Conservation (phyloP, 2,329 filamentous ascomycete species). For the Falciphora oryzae region DNA sequence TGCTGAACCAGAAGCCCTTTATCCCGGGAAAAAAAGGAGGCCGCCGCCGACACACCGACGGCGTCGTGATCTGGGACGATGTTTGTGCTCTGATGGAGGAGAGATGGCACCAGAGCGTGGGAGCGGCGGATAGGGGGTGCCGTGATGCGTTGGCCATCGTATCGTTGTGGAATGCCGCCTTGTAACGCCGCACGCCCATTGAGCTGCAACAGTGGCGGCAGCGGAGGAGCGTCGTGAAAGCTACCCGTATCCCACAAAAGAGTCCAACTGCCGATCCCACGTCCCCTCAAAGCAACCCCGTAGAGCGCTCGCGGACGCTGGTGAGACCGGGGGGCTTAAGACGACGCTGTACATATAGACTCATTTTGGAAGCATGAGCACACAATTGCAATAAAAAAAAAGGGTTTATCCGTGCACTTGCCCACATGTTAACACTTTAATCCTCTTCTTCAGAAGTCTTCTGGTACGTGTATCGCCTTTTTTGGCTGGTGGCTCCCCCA, state of each 20-base stretch:
- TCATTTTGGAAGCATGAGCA: neutral
- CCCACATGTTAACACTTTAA: neutral
- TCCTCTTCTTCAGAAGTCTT: neutral
- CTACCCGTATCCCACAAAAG: neutral
- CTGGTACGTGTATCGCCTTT: neutral
- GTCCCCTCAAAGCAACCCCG: no score
- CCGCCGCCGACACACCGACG: neutral
- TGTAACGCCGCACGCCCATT: no score
- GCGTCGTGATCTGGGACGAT: neutral
- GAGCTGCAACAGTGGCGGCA: no score
- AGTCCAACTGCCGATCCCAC: neutral
- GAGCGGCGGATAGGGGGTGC: neutral
- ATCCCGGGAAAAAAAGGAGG: conserved; percentile 20
- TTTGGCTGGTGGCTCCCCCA: neutral
- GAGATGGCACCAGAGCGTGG: neutral
- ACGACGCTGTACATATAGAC: neutral
- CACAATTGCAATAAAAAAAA: neutral
- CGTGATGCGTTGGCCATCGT: no score
- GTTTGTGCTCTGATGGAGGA: neutral
- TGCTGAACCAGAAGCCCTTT: conserved; percentile 22
- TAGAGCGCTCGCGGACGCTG: no score
- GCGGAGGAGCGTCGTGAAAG: no score
- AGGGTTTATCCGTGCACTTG: neutral
- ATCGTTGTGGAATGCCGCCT: no score
- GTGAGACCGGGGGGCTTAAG: no score